A percentile compares a stretch with the other conserved stretches of the same genome.
These are phyloP conservation scores for Termitomyces sp. DNA, from an alignment of 768 basidiomycete genomes.

Conservation along the genomic window DNA sequence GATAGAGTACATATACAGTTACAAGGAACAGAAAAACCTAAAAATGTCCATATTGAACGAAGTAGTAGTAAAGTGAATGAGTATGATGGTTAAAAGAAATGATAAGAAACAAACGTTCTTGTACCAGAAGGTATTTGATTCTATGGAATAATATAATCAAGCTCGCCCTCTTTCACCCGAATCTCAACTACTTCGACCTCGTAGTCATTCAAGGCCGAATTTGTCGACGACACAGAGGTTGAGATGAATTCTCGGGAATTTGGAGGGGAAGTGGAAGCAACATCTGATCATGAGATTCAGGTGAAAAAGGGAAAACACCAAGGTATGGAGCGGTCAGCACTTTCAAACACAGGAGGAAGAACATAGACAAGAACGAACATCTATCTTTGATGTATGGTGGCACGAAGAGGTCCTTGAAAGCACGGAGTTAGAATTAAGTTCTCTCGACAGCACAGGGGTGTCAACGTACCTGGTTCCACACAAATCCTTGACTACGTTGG, in stretches of 20 bases:
- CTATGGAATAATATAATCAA: conserved; percentile 72
- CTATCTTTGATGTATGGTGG: conserved; percentile 88
- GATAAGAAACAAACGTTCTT: not conserved
- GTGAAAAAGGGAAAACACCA: conserved; percentile 6
- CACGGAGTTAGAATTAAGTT: not conserved
- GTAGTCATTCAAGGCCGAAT: conserved; percentile 67
- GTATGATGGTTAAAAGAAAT: not conserved
- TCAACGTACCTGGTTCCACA: conserved; percentile 79
- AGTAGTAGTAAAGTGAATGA: not conserved
- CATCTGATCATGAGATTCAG: conserved; percentile 43
- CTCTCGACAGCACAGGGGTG: not conserved
- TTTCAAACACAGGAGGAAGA: conserved; percentile 12
- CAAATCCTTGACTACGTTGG: conserved; percentile 83
- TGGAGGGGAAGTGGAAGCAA: conserved; percentile 81
- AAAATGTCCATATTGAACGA: not conserved
- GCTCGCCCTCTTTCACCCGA: conserved; percentile 74
- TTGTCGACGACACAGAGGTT: conserved; percentile 64
- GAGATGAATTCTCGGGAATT: conserved; percentile 64
- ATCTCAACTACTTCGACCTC: conserved; percentile 89
- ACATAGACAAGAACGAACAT: conserved; percentile 53
- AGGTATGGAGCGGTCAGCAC: conserved; percentile 16
- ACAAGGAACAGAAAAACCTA: not conserved
- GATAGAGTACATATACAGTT: not conserved
- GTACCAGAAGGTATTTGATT: conserved; percentile 1
- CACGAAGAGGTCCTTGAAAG: conserved; percentile 71